Evolutionary conservation across 2,329 filamentous ascomycete species (phyloP), one percentile per base, ranked within the genome.

Genomic region (Colletotrichum plurivorum): DNA sequence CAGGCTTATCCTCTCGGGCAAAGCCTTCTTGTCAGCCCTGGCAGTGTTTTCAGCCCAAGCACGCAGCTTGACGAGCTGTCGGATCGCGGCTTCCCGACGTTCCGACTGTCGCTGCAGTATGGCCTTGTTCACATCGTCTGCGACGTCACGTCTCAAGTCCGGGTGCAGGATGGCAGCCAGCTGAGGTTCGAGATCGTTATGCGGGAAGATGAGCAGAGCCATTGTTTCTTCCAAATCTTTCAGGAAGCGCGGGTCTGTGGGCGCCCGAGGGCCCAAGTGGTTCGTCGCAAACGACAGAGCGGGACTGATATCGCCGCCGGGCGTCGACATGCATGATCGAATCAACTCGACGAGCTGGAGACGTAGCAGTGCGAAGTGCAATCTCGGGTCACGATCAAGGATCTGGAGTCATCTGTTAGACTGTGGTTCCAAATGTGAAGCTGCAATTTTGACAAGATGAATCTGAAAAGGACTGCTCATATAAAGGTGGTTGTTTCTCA

Each of bases 271-370:
- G 12, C 94, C 94, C 15, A 99, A 88, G 75, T 98, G 92, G 43
- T 91, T 89, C 1, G 93, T 94, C 1, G 96, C 96, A 81, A 99
- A 99, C 67, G 91, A 90, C 60, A 99, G 82, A 1, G 94, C 96
- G 7, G 92, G 90, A 10, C 80, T 89, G 62, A 97, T 94, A 74
- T 97, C 93, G 36, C 90, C 89, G 63, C 89, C 86, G 3, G 88
- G 85, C 46, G 85, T 85, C 12, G 88, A 84, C 63, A 89, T 93
- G 80, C 93, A 94, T 48, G 84, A 85, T 41, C 94, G 91, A 74
- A 99, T 99, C 61, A 98, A 87, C 82, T 99, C 96, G 64, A 99
- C 93, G 6, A 99, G 87, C 79, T 99, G 96, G 46, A 99, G 87
- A 43, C 95, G 92, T 54, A 99, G 85, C 5, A 99, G 85, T 1